Base-by-base conservation (phyloP, 805 yeast species). In the Ogataea methylovora region DNA sequence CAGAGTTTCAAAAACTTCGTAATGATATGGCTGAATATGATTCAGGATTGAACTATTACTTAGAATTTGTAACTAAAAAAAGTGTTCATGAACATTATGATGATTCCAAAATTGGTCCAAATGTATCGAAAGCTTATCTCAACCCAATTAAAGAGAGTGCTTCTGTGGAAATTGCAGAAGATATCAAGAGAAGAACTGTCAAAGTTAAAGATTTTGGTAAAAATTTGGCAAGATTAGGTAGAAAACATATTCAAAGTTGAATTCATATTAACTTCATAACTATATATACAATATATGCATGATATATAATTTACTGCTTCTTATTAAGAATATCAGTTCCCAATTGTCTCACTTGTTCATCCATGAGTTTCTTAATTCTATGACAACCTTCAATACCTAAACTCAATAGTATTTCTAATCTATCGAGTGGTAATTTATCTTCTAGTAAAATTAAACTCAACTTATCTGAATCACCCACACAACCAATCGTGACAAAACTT, bases 371-470 rank as follows among this genome's bases (percentile, higher is more conserved):
- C 52, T 87, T 75, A 10, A 90, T 63, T 46, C 84, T 68, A 49
- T 84, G 90, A 36, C 90, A 76, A 8, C 97, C 98, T 14, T 88
- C 83, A 30, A 88, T 75, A 2, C 92, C 95, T 32, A 87, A 71
- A 8, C 84, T 84, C 46, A 92, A 58, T 5, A 85, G 76, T 17
- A 76, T 65, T 48, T 84, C 94, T 38, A 92, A 57, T 37, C 74
- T 68, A 51, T 88, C 97, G 44, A 88, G 58, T 0, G 95, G 90
- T 54, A 92, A 69, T 52, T 81, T 81, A 48, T 84, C 86, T 51
- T 92, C 97, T 36, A 87, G 63, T 36, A 85, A 61, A 36, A 90
- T 59, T 51, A 87, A 55, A 4, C 92, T 81, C 37, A 87, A 61
- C 56, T 86, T 84, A 43, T 83, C 90, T 34, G 83, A 68, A 45